Evolutionary conservation across 176 grass and related monocot genomes (phyloP).

Genomic region (Oryza punctata): DNA sequence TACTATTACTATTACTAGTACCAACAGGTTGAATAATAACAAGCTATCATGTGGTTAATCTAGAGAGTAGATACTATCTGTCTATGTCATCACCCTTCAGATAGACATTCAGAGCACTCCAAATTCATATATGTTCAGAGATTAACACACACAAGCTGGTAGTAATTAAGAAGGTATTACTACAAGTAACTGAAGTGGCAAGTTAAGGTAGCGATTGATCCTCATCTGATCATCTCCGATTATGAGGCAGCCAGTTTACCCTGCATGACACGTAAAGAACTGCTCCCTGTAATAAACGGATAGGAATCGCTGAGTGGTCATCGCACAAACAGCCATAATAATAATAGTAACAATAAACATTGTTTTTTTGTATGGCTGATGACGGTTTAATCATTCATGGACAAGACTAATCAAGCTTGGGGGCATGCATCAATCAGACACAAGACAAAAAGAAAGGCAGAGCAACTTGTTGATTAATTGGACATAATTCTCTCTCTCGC

Average conservation of each 20-base stretch:
- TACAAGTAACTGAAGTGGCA: background rate
- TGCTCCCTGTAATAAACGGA: background rate
- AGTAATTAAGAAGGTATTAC: background rate
- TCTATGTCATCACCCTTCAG: background rate
- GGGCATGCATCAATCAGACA: background rate
- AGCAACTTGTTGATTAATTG: conserved; percentile 33
- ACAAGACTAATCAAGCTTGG: conserved; percentile 11
- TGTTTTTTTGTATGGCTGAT: background rate
- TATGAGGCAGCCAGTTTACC: conserved; percentile 7
- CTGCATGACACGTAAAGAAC: conserved; percentile 38
- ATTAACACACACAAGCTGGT: background rate
- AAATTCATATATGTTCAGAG: background rate
- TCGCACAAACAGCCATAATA: background rate
- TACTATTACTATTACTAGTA: too few relatives aligned
- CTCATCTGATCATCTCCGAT: background rate
- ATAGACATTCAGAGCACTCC: background rate
- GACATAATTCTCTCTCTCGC: background rate
- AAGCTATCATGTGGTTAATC: background rate
- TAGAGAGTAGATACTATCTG: background rate
- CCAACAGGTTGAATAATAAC: background rate
- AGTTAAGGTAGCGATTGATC: background rate
- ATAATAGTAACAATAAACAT: background rate
- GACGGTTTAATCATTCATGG: conserved; percentile 22
- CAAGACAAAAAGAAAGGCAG: conserved; percentile 5
- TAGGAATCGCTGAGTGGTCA: conserved; percentile 43